phyloP scores from a whole-genome alignment of 495 filamentous ascomycete genomes.

The Podospora didyma region DNA sequence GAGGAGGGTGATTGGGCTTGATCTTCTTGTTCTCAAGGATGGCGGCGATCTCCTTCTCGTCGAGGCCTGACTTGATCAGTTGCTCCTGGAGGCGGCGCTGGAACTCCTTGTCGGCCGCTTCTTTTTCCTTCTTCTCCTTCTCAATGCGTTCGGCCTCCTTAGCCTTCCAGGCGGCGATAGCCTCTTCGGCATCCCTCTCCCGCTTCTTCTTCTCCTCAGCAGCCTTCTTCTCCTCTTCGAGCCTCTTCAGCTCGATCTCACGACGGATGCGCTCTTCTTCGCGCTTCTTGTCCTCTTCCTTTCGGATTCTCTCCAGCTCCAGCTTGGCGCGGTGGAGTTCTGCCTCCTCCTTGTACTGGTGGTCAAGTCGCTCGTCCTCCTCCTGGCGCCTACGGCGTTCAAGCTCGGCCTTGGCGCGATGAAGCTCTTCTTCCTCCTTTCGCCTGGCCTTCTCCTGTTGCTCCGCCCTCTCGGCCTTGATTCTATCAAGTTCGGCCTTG shows the following conservation, averaged over 20 bases:
- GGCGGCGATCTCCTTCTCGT: constrained; percentile 49
- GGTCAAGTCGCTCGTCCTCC: constrained; percentile 41
- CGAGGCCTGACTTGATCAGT: constrained; percentile 45
- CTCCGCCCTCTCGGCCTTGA: neutral
- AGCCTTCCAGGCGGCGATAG: constrained; percentile 53
- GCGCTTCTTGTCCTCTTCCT: constrained; percentile 42
- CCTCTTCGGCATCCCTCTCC: constrained; percentile 51
- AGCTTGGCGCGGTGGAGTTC: constrained; percentile 25
- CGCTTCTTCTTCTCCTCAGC: constrained; percentile 38
- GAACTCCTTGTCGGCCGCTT: constrained; percentile 47
- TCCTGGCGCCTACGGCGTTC: constrained; percentile 34
- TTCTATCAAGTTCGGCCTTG: constrained; percentile 17
- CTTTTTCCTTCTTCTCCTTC: constrained; percentile 42
- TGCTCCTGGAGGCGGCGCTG: constrained; percentile 47
- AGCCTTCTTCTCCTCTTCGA: constrained; percentile 50
- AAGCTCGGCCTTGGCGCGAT: constrained; percentile 39
- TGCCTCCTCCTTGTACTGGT: constrained; percentile 27
- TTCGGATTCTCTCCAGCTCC: constrained; percentile 19
- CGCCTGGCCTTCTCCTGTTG: neutral
- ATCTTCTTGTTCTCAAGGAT: constrained; percentile 50
- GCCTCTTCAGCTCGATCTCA: constrained; percentile 53
- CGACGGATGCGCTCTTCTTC: constrained; percentile 45
- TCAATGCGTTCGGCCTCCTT: constrained; percentile 48
- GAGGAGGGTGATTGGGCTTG: no score
- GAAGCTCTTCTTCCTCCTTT: constrained; percentile 40